phyloP scores from a whole-genome alignment of 2,329 filamentous ascomycete species.

The Clonostachys sp. region DNA sequence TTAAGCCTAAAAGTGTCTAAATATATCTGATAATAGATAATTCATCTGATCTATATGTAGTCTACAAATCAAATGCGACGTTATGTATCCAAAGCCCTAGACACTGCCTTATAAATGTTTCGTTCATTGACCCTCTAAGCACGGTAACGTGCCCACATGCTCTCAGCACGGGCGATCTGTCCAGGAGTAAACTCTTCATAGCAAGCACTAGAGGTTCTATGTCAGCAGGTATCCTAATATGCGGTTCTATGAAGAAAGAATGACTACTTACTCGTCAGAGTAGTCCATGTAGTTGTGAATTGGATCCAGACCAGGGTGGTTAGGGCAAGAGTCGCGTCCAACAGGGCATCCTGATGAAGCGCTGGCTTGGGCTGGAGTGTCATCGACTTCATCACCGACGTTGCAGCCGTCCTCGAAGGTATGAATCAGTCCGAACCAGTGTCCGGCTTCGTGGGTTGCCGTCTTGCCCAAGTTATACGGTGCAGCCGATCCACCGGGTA shows the following conservation, averaged over 20 bases:
- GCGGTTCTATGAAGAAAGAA: neutral
- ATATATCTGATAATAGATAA: too few species aligned
- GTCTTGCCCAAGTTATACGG: constrained; percentile 20
- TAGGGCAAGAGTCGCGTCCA: constrained; percentile 26
- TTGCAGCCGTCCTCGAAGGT: constrained; percentile 38
- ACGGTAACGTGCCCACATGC: constrained; percentile 29
- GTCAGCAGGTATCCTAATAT: neutral
- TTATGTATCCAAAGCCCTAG: too few species aligned
- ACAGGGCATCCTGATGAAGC: constrained; percentile 25
- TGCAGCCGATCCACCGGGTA: constrained; percentile 25
- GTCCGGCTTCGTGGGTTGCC: constrained; percentile 36
- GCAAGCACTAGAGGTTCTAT: constrained; percentile 23
- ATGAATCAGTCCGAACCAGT: constrained; percentile 44
- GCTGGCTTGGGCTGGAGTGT: constrained; percentile 31
- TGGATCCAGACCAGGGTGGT: constrained; percentile 21
- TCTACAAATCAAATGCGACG: too few species aligned
- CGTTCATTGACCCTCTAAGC: constrained; percentile 3
- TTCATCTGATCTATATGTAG: too few species aligned
- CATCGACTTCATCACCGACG: constrained; percentile 29
- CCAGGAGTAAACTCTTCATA: constrained; percentile 38
- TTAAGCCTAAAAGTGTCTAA: too few species aligned
- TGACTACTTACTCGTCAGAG: constrained; percentile 29
- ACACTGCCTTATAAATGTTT: too few species aligned
- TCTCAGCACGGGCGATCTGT: constrained; percentile 33
- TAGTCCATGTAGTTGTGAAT: constrained; percentile 35